Conservation (phyloP, 805 yeast genomes). For the Metschnikowia matae region DNA sequence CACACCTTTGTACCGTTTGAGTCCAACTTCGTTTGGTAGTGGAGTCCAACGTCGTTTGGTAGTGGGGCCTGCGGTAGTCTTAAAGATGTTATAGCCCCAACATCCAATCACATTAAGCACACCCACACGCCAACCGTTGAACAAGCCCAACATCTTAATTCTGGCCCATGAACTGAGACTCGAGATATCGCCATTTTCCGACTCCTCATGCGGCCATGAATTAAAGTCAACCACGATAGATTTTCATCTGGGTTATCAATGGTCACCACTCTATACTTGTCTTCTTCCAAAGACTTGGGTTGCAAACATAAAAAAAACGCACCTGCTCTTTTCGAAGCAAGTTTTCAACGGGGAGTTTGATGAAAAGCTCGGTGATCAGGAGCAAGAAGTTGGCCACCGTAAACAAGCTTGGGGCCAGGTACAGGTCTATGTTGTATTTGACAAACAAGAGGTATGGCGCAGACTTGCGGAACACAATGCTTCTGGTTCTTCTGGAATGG, state of each 20-base stretch:
- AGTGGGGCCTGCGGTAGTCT: conserved; percentile 42
- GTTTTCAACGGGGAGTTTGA: conserved; percentile 85
- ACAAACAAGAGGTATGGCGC: conserved; percentile 63
- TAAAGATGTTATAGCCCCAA: conserved; percentile 69
- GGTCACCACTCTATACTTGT: conserved; percentile 36
- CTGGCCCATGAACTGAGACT: conserved; percentile 38
- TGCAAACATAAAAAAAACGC: conserved; percentile 52
- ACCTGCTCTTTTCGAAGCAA: conserved; percentile 81
- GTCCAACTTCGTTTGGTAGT: too few relatives aligned
- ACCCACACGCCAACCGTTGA: conserved; percentile 92
- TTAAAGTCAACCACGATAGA: conserved; percentile 52
- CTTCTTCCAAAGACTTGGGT: conserved; percentile 32
- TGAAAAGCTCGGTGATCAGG: conserved; percentile 63
- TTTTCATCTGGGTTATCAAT: conserved; percentile 43
- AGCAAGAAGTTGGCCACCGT: conserved; percentile 55
- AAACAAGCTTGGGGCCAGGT: conserved; percentile 57
- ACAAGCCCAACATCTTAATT: conserved; percentile 35
- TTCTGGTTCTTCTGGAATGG: too few relatives aligned
- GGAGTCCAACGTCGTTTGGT: too few relatives aligned
- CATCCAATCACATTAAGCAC: conserved; percentile 73
- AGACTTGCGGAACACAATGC: conserved; percentile 56
- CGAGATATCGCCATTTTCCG: conserved; percentile 22
- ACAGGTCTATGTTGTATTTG: conserved; percentile 61
- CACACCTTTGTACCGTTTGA: too few relatives aligned
- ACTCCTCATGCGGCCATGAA: conserved; percentile 12